Evolutionary conservation across 306 rosid species (phyloP).

Genomic region (Cucurbita pepo): DNA sequence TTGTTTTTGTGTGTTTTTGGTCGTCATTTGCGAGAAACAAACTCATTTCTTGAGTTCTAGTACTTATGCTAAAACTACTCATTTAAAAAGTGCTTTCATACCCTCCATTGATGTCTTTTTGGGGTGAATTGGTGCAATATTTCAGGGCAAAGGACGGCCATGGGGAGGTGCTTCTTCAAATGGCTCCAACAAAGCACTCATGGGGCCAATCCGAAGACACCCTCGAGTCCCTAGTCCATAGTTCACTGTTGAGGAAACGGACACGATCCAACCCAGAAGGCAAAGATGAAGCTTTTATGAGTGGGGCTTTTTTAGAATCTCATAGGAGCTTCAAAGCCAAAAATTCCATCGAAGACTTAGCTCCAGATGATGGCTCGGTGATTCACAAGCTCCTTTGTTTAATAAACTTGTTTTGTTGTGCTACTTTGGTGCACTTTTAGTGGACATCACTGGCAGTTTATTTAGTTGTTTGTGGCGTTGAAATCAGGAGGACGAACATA

Average conservation of each 20-base stretch:
- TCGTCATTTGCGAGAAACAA: background rate
- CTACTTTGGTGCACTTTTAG: background rate
- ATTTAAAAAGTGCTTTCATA: too few species aligned
- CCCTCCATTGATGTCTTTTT: too few species aligned
- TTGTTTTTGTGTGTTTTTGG: background rate
- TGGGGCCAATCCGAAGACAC: background rate
- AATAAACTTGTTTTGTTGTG: background rate
- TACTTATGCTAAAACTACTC: too few species aligned
- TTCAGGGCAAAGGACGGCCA: background rate
- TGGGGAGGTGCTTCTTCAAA: background rate
- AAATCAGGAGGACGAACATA: constrained; percentile 14
- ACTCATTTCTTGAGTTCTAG: background rate
- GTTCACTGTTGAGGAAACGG: background rate
- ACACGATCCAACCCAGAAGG: background rate
- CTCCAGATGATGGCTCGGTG: background rate
- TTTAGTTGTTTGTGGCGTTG: background rate
- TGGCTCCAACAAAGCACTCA: background rate
- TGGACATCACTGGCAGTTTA: background rate
- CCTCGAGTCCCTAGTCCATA: background rate
- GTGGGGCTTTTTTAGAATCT: background rate
- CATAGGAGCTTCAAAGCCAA: background rate
- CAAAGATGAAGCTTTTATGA: background rate
- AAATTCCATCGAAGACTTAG: background rate
- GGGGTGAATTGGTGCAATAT: background rate
- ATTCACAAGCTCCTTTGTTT: background rate